phyloP scores from a whole-genome alignment of 2,329 filamentous ascomycete species.

The Dactylellina drechsleri region DNA sequence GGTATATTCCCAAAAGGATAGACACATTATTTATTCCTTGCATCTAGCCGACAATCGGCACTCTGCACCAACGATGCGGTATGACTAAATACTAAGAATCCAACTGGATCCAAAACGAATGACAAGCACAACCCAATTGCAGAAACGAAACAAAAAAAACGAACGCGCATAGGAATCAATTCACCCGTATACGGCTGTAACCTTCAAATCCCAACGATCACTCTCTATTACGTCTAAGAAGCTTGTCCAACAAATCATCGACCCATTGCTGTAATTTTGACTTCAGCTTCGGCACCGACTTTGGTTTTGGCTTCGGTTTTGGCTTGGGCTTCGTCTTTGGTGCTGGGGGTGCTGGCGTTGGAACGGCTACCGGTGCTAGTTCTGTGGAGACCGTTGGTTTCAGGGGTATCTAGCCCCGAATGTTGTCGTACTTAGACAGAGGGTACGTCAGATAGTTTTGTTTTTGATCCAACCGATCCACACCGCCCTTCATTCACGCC shows the following conservation, averaged over 20 bases:
- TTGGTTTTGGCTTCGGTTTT: conserved; percentile 1
- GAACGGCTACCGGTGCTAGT: background rate
- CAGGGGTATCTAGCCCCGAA: conserved; percentile 8
- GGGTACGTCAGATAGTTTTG: conserved; percentile 33
- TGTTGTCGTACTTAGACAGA: conserved; percentile 41
- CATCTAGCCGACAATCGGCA: too few species aligned
- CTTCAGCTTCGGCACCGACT: background rate
- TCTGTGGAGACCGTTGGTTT: background rate
- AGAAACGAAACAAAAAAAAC: too few species aligned
- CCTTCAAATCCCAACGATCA: too few species aligned
- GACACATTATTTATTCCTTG: too few species aligned
- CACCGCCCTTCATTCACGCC: conserved; percentile 22
- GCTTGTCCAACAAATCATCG: background rate
- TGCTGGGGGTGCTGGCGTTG: background rate
- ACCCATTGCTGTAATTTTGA: background rate
- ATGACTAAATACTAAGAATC: too few species aligned
- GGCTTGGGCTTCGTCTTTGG: background rate
- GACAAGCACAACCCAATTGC: too few species aligned
- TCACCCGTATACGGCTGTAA: too few species aligned
- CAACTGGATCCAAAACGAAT: too few species aligned
- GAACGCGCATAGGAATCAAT: too few species aligned
- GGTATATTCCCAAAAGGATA: too few species aligned
- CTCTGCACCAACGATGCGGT: too few species aligned
- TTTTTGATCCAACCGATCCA: conserved; percentile 11
- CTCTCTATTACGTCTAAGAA: too few species aligned